phyloP scores from a whole-genome alignment of 345 rosid species.

The Noccaea caerulescens region DNA sequence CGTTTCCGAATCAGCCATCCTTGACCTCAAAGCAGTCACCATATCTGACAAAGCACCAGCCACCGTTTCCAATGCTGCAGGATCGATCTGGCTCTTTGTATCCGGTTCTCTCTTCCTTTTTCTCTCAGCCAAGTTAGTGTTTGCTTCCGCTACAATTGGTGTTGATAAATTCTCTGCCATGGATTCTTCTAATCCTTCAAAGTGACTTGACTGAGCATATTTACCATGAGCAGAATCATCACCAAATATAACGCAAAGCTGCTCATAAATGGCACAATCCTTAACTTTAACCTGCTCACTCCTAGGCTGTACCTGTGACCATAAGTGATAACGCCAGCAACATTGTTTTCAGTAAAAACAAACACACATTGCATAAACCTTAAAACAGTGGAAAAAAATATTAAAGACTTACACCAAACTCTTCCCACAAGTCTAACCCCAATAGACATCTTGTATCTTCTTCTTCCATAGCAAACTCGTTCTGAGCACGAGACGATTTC shows the following conservation, averaged over 20 bases:
- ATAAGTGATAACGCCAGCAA: background rate
- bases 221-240: constrained; percentile 70
- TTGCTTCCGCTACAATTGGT: background rate
- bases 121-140: constrained; percentile 24
- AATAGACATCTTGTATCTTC: constrained; percentile 63
- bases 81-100: constrained; percentile 45
- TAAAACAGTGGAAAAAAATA: constrained; percentile 3
- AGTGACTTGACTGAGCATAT: constrained; percentile 92
- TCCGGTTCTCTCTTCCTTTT: constrained; percentile 54
- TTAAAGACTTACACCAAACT: constrained; percentile 59
- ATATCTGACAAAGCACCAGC: constrained; percentile 70
- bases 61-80: constrained; percentile 51
- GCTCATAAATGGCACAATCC: constrained; percentile 78
- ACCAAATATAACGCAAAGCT: constrained; percentile 68
- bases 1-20: constrained; percentile 28
- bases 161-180: constrained; percentile 29
- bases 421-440: constrained; percentile 83
- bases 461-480: constrained; percentile 60
- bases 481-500: constrained; percentile 59
- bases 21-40: constrained; percentile 56
- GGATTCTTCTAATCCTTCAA: constrained; percentile 69
- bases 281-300: constrained; percentile 58
- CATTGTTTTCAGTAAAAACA: background rate
- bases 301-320: constrained; percentile 60
- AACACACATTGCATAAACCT: background rate